Evolutionary conservation across 2,329 filamentous ascomycete species (phyloP).

Genomic region (Clonostachys solani): DNA sequence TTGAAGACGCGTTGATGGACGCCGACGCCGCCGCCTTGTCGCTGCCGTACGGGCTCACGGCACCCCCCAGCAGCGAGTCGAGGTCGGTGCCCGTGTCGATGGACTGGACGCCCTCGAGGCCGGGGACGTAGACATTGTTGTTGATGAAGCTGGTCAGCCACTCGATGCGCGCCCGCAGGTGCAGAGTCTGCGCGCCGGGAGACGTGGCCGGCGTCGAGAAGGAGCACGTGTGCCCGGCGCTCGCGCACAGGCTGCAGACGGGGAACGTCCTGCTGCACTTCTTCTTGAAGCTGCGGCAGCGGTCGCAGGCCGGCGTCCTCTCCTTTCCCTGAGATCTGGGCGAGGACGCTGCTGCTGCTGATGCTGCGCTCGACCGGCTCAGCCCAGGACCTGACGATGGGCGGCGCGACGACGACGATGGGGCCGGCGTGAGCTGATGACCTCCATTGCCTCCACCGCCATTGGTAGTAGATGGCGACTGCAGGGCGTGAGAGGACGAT

Average conservation of each 20-base stretch:
- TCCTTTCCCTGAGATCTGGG: background rate
- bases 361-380: constrained; percentile 9
- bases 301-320: constrained; percentile 20
- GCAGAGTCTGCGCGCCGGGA: constrained; percentile 24
- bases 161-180: constrained; percentile 30
- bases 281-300: constrained; percentile 40
- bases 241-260: constrained; percentile 30
- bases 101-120: constrained; percentile 2
- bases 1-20: no score
- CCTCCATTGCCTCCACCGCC: no score
- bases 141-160: constrained; percentile 33
- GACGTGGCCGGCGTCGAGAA: constrained; percentile 17
- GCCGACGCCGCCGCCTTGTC: background rate
- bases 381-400: no score
- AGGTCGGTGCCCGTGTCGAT: constrained; percentile 1
- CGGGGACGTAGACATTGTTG: constrained; percentile 12
- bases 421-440: no score
- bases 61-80: background rate
- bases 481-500: no score
- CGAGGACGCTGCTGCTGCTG: constrained; percentile 11
- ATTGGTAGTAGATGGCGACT: no score
- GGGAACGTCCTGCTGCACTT: constrained; percentile 36
- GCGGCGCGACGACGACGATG: no score
- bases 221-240: constrained; percentile 31
- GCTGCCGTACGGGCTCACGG: background rate